Base-by-base conservation (phyloP, 495 filamentous ascomycete species). In the Bryoglossum gracile region DNA sequence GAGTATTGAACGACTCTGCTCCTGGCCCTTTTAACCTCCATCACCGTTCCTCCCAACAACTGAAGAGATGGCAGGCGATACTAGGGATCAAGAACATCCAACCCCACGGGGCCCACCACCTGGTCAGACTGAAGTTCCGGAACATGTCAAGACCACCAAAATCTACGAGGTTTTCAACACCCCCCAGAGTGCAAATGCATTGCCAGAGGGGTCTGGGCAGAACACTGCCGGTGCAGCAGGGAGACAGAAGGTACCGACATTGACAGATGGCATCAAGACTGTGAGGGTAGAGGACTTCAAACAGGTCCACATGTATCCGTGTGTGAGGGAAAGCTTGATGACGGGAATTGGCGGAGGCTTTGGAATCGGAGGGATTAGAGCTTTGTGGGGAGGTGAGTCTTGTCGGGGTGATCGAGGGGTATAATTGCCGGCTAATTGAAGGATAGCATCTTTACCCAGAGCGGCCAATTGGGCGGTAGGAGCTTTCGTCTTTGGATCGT, bases 401-500 rank as follows among this genome's bases (percentile, higher is more conserved):
- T 28, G 9, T 34, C 41, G 3, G 28, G 19, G 18, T 32, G 16
- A 5, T 18, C 34, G 10, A n/a, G n/a, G n/a, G 9, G 24, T 17
- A 32, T 43, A 2, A 10, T 14, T 22, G 18, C 3, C 34, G 30
- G 3, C 34, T 24, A 49, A 36, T 11, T 22, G 9, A 14, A 17
- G n/a, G n/a, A 42, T 26, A 73, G 77, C 67, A 9, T 56, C 70
- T 6, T 59, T 81, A 43, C 68, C 68, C 0, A 73, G 63, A 56
- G 83, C 86, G 4, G 83, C 79, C 23, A 90, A 90, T 61, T 95
- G 86, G 86, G 88, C 88, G 1, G 86, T 88, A 10, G 84, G 81
- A n/a, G 67, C 76, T 9, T 92, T 89, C 55, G 70, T 76, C 9
- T 55, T 82, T 35, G 72, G 67, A 10, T 81, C 84, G 2, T 62